Percentiles rank a stretch among this genome's conserved stretches.
These are phyloP conservation scores for Cladobotryum protrusum DNA, from an alignment of 2,329 filamentous ascomycete genomes.

Conservation along the genomic window DNA sequence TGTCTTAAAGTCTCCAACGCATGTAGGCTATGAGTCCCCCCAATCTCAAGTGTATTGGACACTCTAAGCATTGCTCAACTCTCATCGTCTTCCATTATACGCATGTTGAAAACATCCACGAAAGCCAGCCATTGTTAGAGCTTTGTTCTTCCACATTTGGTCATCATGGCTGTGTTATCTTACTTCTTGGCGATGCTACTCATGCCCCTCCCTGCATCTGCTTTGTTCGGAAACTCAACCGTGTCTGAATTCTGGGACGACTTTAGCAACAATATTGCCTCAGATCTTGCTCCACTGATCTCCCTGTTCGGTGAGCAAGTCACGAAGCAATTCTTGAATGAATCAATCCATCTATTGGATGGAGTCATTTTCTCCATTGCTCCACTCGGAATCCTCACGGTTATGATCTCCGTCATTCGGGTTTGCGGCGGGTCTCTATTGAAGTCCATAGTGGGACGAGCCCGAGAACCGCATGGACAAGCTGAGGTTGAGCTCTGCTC, in stretches of 20 bases:
- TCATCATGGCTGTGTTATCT: too few species aligned
- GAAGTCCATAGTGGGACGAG: background rate
- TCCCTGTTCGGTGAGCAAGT: background rate
- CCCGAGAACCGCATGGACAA: background rate
- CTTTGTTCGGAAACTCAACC: background rate
- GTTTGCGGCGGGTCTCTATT: background rate
- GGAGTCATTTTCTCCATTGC: background rate
- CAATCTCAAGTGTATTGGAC: too few species aligned
- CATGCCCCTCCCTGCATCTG: background rate
- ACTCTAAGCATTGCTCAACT: too few species aligned
- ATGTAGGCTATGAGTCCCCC: too few species aligned
- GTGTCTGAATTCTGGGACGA: background rate
- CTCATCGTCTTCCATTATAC: too few species aligned
- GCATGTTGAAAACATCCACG: too few species aligned
- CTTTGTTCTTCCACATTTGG: too few species aligned
- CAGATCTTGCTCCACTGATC: background rate
- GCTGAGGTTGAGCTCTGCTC: background rate
- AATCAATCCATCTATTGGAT: background rate
- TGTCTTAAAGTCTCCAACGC: too few species aligned
- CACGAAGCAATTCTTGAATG: background rate
- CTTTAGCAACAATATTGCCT: background rate
- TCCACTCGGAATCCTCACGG: background rate
- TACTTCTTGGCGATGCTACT: background rate
- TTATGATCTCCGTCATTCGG: background rate
- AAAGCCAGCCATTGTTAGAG: too few species aligned